Evolutionary conservation across 2,329 filamentous ascomycete species (phyloP).

Genomic region (Alternaria brassicicola): DNA sequence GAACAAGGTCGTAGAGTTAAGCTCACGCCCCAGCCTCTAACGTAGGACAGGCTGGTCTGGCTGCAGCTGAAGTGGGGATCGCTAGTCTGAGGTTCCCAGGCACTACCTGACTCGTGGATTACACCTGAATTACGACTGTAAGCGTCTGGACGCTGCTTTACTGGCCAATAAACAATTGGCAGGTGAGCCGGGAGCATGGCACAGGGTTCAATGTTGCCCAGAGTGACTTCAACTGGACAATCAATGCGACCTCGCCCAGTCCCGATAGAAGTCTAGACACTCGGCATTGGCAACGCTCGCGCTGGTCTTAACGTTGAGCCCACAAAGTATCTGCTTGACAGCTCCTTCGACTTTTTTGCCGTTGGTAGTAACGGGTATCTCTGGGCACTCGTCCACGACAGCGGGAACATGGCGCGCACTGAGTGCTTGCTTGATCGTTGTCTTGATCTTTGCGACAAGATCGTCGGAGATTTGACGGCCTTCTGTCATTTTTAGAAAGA

Average conservation of each 20-base stretch:
- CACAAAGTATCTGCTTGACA: conserved; percentile 94
- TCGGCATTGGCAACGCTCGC: conserved; percentile 92
- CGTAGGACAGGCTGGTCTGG: not conserved
- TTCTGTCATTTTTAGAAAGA: conserved; percentile 81
- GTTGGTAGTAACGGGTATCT: conserved; percentile 90
- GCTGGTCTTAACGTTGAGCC: conserved; percentile 83
- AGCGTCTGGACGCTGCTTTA: not conserved
- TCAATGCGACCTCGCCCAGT: conserved; percentile 62
- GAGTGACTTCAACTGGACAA: not conserved
- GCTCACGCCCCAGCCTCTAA: not conserved
- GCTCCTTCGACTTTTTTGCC: conserved; percentile 98
- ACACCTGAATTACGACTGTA: not conserved
- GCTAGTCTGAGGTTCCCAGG: not conserved
- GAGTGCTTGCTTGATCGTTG: conserved; percentile 74
- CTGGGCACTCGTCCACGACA: conserved; percentile 79
- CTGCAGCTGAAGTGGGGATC: not conserved
- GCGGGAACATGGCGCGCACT: conserved; percentile 89
- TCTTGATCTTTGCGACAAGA: conserved; percentile 68
- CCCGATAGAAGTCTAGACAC: conserved; percentile 84
- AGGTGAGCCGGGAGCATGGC: not conserved
- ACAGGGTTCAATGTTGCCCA: not conserved
- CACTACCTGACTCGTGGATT: not conserved
- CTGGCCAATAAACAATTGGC: not conserved
- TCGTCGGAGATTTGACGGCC: conserved; percentile 63
- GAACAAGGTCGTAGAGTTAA: conserved; percentile 1